Evolutionary conservation across 2,329 filamentous ascomycete species (phyloP).

Genomic region (Xylariaceae sp.): DNA sequence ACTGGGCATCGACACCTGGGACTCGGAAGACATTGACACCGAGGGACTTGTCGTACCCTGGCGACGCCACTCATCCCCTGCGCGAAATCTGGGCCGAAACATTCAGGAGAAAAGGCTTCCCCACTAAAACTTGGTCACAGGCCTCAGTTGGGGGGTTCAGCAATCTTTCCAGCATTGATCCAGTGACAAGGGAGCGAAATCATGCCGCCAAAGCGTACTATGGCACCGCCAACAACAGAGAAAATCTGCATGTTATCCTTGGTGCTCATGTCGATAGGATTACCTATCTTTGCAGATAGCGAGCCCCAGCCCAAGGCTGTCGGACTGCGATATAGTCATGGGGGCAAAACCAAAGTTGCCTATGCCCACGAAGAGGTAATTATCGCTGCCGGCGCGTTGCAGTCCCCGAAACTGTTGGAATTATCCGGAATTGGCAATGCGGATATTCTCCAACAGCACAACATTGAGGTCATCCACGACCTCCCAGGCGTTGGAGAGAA

Average conservation of each 20-base stretch:
- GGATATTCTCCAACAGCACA: constrained; percentile 10
- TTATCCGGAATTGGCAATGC: constrained; percentile 35
- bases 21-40: not conserved
- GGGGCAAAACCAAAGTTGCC: not conserved
- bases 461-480: constrained; percentile 9
- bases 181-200: constrained; percentile 13
- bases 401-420: constrained; percentile 35
- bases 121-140: constrained; percentile 7
- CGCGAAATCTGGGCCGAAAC: constrained; percentile 17
- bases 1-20: constrained; percentile 14
- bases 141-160: constrained; percentile 23
- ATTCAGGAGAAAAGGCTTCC: constrained; percentile 10
- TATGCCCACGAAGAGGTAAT: constrained; percentile 23
- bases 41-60: constrained; percentile 19
- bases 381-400: constrained; percentile 9
- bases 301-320: constrained; percentile 3
- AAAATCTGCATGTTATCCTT: constrained; percentile 19
- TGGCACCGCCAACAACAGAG: constrained; percentile 6
- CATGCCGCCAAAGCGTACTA: constrained; percentile 22
- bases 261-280: constrained; percentile 18
- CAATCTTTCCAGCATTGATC: constrained; percentile 20
- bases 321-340: constrained; percentile 16
- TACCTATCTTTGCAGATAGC: constrained; percentile 15
- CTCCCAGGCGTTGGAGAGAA: constrained; percentile 24
- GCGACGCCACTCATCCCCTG: constrained; percentile 15